Evolutionary conservation across 1,139 yeast species (phyloP).

Genomic region (Eremothecium cymbalariae): DNA sequence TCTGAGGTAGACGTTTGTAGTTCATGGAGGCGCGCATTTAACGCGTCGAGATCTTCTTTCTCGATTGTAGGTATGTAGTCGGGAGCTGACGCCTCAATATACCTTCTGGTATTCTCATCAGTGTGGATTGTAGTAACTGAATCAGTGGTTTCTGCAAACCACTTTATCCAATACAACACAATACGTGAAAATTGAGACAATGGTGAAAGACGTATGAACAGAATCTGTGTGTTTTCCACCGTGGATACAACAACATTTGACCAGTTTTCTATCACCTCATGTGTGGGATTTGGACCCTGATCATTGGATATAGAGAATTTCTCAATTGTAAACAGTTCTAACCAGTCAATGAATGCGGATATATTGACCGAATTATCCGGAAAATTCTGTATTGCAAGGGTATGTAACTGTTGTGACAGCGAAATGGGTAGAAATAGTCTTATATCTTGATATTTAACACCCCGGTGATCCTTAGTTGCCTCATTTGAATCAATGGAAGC

Average conservation of each 20-base stretch:
- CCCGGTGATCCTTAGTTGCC: not conserved
- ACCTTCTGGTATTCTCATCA: constrained; percentile 20
- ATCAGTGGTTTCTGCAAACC: constrained; percentile 6
- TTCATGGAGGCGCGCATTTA: constrained; percentile 6
- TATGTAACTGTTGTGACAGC: constrained; percentile 22
- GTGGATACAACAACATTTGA: constrained; percentile 1
- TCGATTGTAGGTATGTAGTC: not conserved
- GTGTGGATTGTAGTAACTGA: constrained; percentile 13
- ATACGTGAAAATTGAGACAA: constrained; percentile 1
- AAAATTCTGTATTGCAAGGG: constrained; percentile 9
- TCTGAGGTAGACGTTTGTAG: constrained; percentile 2
- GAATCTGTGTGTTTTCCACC: constrained; percentile 13
- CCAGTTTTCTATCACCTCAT: constrained; percentile 4
- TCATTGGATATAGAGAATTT: not conserved
- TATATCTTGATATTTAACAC: constrained; percentile 15
- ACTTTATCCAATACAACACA: constrained; percentile 6
- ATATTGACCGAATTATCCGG: constrained; percentile 4
- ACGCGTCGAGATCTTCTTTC: constrained; percentile 8
- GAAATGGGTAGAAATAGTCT: constrained; percentile 24
- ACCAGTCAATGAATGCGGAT: constrained; percentile 2
- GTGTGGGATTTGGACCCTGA: not conserved
- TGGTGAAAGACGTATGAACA: constrained; percentile 16
- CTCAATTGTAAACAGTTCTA: constrained; percentile 2
- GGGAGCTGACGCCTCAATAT: constrained; percentile 12
- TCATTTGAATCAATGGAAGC: not conserved